These are phyloP conservation scores for Sporothrix inflata DNA, from an alignment of 2,329 filamentous ascomycete species.

Conservation along the genomic window DNA sequence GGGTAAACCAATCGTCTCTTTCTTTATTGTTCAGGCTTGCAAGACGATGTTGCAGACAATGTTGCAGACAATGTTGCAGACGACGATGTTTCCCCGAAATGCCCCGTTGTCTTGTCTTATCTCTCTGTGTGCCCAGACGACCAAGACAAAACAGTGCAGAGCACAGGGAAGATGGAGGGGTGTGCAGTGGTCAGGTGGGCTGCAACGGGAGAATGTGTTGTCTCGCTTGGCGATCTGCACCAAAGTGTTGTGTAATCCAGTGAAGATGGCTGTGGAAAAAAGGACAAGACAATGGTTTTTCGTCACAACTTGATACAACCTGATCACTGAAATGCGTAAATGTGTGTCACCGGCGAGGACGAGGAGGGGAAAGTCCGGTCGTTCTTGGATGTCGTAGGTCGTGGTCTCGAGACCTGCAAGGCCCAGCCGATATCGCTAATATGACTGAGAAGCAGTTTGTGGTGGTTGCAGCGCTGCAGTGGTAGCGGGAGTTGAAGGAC, in stretches of 20 bases:
- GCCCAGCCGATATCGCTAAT: conserved; percentile 18
- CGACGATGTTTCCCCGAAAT: conserved; percentile 4
- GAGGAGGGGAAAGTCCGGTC: neutral
- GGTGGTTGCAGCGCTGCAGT: conserved; percentile 4
- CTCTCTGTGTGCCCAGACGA: neutral
- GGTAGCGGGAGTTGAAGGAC: neutral
- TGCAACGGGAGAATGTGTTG: neutral
- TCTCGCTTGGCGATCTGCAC: conserved; percentile 4
- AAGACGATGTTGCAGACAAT: neutral
- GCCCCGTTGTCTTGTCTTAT: conserved; percentile 10
- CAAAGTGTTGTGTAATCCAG: neutral
- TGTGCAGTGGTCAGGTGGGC: conserved; percentile 6
- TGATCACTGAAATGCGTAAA: neutral
- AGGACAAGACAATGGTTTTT: neutral
- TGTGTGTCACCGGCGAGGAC: conserved; percentile 15
- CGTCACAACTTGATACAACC: neutral
- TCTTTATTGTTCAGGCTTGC: neutral
- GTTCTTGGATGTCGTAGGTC: neutral
- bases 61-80: neutral
- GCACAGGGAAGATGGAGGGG: neutral
- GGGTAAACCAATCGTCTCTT: neutral
- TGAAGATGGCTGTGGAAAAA: neutral
- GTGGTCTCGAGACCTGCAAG: conserved; percentile 3
- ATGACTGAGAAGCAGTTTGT: neutral
- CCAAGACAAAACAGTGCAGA: conserved; percentile 5